A percentile compares a stretch with the other conserved stretches of the same genome.
Evolutionary conservation across 441 rosid species (phyloP).

Genomic region (Euphorbia schlechtendalii): DNA sequence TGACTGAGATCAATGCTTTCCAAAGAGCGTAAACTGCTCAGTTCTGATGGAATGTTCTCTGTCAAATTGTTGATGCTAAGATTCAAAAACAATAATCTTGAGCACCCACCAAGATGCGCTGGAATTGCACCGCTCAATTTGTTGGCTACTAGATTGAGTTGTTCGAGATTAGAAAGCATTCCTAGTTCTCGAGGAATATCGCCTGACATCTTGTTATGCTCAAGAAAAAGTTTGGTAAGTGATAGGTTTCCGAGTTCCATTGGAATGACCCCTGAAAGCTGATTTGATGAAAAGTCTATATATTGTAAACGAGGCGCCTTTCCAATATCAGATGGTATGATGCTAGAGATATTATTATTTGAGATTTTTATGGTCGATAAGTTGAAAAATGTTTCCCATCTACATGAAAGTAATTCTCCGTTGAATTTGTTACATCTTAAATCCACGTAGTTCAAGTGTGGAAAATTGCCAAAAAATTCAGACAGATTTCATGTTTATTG

Average conservation of each 20-base stretch:
- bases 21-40: neutral
- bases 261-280: constrained; percentile 6
- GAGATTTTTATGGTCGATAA: constrained; percentile 1
- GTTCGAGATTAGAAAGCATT: neutral
- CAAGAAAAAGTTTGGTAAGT: neutral
- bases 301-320: neutral
- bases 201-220: constrained; percentile 5
- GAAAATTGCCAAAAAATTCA: neutral
- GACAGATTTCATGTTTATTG: neutral
- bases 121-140: neutral
- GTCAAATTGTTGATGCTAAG: neutral
- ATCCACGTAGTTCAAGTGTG: neutral
- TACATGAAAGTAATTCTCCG: neutral
- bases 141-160: neutral
- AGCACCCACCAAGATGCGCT: neutral
- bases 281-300: neutral
- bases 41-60: neutral
- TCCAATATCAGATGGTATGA: neutral
- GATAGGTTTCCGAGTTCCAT: neutral
- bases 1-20: neutral
- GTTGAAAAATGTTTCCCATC: neutral
- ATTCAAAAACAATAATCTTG: neutral
- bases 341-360: neutral
- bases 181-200: neutral
- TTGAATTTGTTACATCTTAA: neutral